Base-by-base conservation (phyloP, 2,329 filamentous ascomycete genomes). In the Penicillium sp. region DNA sequence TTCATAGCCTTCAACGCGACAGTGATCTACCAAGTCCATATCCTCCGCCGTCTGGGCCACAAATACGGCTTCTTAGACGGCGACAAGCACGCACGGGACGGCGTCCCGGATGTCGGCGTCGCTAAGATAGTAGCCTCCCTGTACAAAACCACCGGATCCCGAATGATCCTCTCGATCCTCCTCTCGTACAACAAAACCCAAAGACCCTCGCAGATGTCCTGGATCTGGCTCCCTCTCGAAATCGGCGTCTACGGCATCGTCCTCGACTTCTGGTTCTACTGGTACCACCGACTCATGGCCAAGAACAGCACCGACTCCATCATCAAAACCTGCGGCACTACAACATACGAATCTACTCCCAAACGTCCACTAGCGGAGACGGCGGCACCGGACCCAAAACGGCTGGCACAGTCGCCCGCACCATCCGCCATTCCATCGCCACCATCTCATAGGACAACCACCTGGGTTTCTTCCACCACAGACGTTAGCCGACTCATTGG, bases 41-140 rank as follows among this genome's bases (percentile, higher is more conserved):
- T 67, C 31, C 65, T 67, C 6, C 62, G 64, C 0, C 61, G 65
- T 2, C 45, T 67, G 10, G 65, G 64, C 19, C 64, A 67, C 23
- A 60, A 55, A 8, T 58, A 61, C 38, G 64, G 65, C 7, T 67
- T 67, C 44, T 52, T 67, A 2, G 65, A 67, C 8, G 64, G 65
- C 3, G 64, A 67, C 48, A 64, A 67, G 38, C 64, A 67, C 23
- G 62, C 62, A 27, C 62, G 65, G 7, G 77, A 80, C 31, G 73
- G 75, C 7, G 72, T 80, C 2, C 78, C 77, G 0, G 77, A 80
- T 39, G 67, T 71, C 1, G 74, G 73, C 19, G 72, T 76, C 5
- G 58, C 31, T 15, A 74, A 75, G 53, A 70, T 77, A 4, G 63
- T 71, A 1, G 43, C 53, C 1, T 75, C 74, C 0, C 66, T 78